Conservation (phyloP, 768 basidiomycete species). For the Daedaleopsis sinensis region DNA sequence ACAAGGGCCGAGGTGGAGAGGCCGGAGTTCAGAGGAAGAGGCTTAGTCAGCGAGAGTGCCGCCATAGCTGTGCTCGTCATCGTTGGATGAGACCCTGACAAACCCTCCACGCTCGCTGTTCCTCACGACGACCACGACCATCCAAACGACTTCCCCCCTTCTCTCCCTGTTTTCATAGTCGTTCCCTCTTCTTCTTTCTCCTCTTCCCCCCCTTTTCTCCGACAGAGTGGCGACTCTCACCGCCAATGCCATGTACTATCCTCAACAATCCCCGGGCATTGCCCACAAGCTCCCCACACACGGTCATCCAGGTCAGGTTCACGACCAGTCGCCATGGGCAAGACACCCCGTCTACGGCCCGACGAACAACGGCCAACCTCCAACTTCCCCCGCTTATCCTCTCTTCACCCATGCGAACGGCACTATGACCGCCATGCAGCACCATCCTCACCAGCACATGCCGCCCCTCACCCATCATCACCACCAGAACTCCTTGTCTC, state of each 20-base stretch:
- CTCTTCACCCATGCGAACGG: slow-evolving; percentile 74
- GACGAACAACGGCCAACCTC: slow-evolving; percentile 55
- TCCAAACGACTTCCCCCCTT: slow-evolving; percentile 12
- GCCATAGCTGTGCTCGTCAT: slow-evolving; percentile 27
- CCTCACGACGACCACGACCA: slow-evolving; percentile 29
- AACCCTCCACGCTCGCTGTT: slow-evolving; percentile 30
- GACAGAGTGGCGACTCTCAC: slow-evolving; percentile 25
- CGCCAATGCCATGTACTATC: slow-evolving; percentile 74
- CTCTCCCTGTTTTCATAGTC: slow-evolving; percentile 19
- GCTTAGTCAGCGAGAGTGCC: slow-evolving; percentile 18
- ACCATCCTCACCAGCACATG: slow-evolving; percentile 60
- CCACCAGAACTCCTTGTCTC: slow-evolving; percentile 81
- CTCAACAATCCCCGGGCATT: slow-evolving; percentile 83
- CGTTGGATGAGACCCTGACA: slow-evolving; percentile 23
- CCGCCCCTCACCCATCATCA: slow-evolving; percentile 55
- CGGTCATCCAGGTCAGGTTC: slow-evolving; percentile 41
- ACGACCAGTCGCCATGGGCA: slow-evolving; percentile 74
- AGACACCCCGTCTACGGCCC: slow-evolving; percentile 57
- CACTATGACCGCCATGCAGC: slow-evolving; percentile 54
- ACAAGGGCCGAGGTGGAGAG: slow-evolving; percentile 3
- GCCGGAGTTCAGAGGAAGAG: slow-evolving; percentile 1
- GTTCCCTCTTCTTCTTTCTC: slow-evolving; percentile 16
- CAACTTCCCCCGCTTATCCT: slow-evolving; percentile 74
- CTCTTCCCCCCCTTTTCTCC: not conserved
- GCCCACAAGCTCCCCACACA: slow-evolving; percentile 74